A percentile compares a stretch with the other conserved stretches of the same genome.
phyloP scores from a whole-genome alignment of 2,329 filamentous ascomycete genomes.

The Trichoderma atroviride region DNA sequence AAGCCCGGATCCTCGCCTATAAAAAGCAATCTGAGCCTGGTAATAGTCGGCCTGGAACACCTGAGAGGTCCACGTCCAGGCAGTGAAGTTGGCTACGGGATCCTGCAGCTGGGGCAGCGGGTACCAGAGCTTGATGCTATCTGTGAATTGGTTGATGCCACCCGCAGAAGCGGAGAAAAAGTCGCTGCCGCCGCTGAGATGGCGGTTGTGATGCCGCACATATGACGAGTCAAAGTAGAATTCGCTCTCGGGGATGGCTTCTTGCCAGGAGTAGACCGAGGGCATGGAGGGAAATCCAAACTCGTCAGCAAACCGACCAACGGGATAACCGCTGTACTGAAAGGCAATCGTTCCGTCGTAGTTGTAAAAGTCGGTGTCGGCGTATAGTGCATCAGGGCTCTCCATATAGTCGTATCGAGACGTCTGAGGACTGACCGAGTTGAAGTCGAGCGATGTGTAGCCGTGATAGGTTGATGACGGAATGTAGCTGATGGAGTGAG shows the following conservation, averaged over 20 bases:
- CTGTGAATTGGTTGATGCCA: slow-evolving; percentile 61
- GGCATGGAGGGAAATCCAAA: slow-evolving; percentile 68
- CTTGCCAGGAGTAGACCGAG: slow-evolving; percentile 59
- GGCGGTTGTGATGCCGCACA: slow-evolving; percentile 60
- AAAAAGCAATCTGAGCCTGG: slow-evolving; percentile 62
- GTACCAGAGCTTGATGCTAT: slow-evolving; percentile 58
- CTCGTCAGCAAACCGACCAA: slow-evolving; percentile 64
- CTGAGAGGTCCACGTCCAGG: slow-evolving; percentile 64
- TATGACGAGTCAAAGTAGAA: slow-evolving; percentile 60
- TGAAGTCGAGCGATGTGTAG: slow-evolving; percentile 51
- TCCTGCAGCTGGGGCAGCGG: slow-evolving; percentile 57
- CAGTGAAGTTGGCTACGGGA: slow-evolving; percentile 58
- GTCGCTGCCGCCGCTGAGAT: slow-evolving; percentile 33
- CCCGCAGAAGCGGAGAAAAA: slow-evolving; percentile 6
- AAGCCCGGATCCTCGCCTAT: slow-evolving; percentile 59
- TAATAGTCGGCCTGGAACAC: slow-evolving; percentile 67
- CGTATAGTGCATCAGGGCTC: slow-evolving; percentile 55
- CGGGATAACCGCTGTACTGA: slow-evolving; percentile 55
- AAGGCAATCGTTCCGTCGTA: slow-evolving; percentile 57
- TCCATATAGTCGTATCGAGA: slow-evolving; percentile 60
- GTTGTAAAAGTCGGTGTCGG: slow-evolving; percentile 64
- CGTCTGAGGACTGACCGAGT: slow-evolving; percentile 57
- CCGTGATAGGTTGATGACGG: slow-evolving; percentile 63
- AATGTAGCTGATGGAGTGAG: slow-evolving; percentile 63
- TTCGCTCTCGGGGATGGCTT: slow-evolving; percentile 53